Evolutionary conservation across 169 alveolate genomes (phyloP), one percentile per base, ranked within the genome.

Genomic region (Plasmodium gonderi): DNA sequence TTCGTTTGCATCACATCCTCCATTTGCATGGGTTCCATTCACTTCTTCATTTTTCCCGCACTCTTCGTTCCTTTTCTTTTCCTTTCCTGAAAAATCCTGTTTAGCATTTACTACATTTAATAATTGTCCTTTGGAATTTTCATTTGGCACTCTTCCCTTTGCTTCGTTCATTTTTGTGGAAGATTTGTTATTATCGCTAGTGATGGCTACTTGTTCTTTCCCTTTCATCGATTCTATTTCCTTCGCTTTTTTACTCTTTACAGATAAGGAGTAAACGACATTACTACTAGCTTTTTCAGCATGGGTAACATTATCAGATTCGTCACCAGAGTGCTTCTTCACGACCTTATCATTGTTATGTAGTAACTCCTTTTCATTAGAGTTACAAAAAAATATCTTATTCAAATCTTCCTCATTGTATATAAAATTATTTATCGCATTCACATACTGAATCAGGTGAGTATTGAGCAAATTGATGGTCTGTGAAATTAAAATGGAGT

Each of bases 391-490:
- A 47, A 78, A 90, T 40, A 90, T 90, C 72, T 90, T 90, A 69
- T 78, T 17, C 60, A 90, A 90, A 76, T 90, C 91, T 31, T 90
- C 94, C 42, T 90, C 94, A 44, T 78, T 90, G 64, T 90, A 90
- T 60, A 90, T 65, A 90, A 90, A 68, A 72, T 92, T 91, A 91
- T 97, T 97, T 81, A 94, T 94, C 72, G 95, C 91, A 47, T 95
- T 97, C 8, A 96, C 96, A 95, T 95, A 96, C 85, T 95, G 97
- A 31, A 92, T 64, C 72, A 98, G 85, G 65, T 96, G 79, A 90
- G 98, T 96, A 77, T 96, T 96, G 51, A 98, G 91, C 79, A 98
- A 96, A 91, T 98, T 98, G 47, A 98, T 87, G 12, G 96, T 81
- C 60, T 96, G 96, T 2, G 85, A 93, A 49, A 98, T 96, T 95